phyloP scores from a whole-genome alignment of 371 early-diverging fungal species.

The Circinella minor region DNA sequence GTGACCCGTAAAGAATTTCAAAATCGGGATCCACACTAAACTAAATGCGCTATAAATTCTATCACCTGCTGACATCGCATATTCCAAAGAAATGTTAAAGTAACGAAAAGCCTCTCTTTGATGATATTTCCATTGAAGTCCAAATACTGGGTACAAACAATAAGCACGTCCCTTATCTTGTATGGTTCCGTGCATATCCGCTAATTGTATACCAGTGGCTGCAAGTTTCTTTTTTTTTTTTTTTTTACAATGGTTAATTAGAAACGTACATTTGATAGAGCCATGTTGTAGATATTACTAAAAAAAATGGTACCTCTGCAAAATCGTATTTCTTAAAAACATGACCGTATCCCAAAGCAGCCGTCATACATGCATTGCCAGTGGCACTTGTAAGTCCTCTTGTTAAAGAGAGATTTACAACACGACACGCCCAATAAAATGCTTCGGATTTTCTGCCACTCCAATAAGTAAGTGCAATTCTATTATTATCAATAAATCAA shows the following conservation, averaged over 20 bases:
- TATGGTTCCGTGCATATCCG: constrained; percentile 31
- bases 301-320: constrained; percentile 26
- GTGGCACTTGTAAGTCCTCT: constrained; percentile 29
- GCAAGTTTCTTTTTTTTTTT: background rate
- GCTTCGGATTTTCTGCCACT: constrained; percentile 34
- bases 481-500: constrained; percentile 3
- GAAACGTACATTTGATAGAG: background rate
- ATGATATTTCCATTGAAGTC: constrained; percentile 42
- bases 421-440: constrained; percentile 38
- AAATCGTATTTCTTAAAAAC: constrained; percentile 26
- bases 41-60: constrained; percentile 43
- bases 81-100: constrained; percentile 15
- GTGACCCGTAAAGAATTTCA: background rate
- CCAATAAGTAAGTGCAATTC: constrained; percentile 42
- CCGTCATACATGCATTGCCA: constrained; percentile 32
- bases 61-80: constrained; percentile 37
- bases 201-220: background rate
- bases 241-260: background rate
- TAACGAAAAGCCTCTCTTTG: constrained; percentile 24
- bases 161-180: constrained; percentile 42
- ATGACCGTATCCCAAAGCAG: constrained; percentile 34
- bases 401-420: constrained; percentile 32
- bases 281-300: background rate
- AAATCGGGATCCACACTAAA: background rate
- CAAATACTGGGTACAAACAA: constrained; percentile 35